These are phyloP conservation scores for Datura wrightii DNA, from an alignment of 257 asterid species.

Conservation along the genomic window DNA sequence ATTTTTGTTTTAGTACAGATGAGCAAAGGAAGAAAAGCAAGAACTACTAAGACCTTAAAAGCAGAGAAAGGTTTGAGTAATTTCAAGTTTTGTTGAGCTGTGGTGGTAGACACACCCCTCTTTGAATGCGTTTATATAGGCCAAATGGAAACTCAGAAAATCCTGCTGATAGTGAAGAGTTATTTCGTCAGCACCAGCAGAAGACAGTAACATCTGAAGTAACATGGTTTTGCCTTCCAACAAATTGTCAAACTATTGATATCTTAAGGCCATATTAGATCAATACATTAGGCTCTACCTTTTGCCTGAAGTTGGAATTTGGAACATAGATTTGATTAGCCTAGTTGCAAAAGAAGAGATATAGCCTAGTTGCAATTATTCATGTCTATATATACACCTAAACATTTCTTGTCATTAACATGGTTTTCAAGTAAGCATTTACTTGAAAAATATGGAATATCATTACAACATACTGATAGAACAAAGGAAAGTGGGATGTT, in stretches of 20 bases:
- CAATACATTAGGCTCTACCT: neutral
- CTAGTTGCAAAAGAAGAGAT: too few species aligned
- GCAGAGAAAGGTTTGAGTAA: neutral
- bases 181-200: neutral
- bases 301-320: neutral
- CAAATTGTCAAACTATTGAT: neutral
- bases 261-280: neutral
- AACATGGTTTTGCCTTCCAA: neutral
- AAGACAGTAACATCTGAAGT: neutral
- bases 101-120: neutral
- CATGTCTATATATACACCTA: too few species aligned
- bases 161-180: neutral
- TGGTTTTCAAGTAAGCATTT: too few species aligned
- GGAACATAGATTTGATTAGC: too few species aligned
- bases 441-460: neutral
- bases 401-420: too few species aligned
- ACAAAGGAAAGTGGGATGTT: neutral
- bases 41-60: neutral
- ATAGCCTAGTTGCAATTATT: too few species aligned
- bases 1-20: neutral
- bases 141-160: neutral
- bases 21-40: neutral
- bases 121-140: neutral
- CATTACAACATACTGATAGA: neutral
- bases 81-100: neutral